Evolutionary conservation across 2,329 filamentous ascomycete species (phyloP).

Genomic region (Microsporum ferrugineum): DNA sequence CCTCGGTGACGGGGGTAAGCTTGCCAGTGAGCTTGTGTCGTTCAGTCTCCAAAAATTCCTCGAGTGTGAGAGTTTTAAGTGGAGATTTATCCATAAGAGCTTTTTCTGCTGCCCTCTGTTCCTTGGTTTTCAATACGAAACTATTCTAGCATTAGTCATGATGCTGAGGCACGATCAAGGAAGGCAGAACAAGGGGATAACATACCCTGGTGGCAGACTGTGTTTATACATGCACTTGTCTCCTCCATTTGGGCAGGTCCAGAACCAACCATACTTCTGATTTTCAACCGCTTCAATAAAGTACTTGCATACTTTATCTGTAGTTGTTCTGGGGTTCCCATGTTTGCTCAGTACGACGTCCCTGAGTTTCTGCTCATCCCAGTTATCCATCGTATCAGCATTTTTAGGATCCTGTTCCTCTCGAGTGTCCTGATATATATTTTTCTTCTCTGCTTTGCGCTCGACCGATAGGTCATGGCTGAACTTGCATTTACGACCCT

Average conservation of each 20-base stretch:
- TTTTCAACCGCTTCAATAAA: slow-evolving; percentile 97
- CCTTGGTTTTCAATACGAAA: slow-evolving; percentile 94
- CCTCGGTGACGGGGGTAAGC: slow-evolving; percentile 84
- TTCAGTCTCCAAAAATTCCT: slow-evolving; percentile 95
- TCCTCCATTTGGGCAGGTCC: slow-evolving; percentile 90
- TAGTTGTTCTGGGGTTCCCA: slow-evolving; percentile 87
- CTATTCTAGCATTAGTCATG: slow-evolving; percentile 36
- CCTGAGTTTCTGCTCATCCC: slow-evolving; percentile 93
- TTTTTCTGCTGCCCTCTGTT: slow-evolving; percentile 90
- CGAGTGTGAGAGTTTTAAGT: slow-evolving; percentile 82
- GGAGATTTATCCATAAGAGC: slow-evolving; percentile 92
- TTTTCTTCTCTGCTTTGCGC: slow-evolving; percentile 84
- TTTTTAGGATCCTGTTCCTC: slow-evolving; percentile 54
- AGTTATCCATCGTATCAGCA: slow-evolving; percentile 90
- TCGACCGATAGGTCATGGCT: slow-evolving; percentile 81
- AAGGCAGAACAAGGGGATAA: slow-evolving; percentile 18
- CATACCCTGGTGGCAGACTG: slow-evolving; percentile 83
- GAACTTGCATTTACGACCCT: slow-evolving; percentile 97
- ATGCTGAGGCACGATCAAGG: background rate
- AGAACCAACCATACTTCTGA: slow-evolving; percentile 99
- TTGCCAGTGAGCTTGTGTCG: slow-evolving; percentile 86
- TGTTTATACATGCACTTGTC: slow-evolving; percentile 99
- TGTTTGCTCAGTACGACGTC: slow-evolving; percentile 91
- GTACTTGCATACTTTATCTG: slow-evolving; percentile 98
- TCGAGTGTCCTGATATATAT: slow-evolving; percentile 76